Conservation (phyloP, 352 stramenopile species). For the Globisporangium carolinianum region DNA sequence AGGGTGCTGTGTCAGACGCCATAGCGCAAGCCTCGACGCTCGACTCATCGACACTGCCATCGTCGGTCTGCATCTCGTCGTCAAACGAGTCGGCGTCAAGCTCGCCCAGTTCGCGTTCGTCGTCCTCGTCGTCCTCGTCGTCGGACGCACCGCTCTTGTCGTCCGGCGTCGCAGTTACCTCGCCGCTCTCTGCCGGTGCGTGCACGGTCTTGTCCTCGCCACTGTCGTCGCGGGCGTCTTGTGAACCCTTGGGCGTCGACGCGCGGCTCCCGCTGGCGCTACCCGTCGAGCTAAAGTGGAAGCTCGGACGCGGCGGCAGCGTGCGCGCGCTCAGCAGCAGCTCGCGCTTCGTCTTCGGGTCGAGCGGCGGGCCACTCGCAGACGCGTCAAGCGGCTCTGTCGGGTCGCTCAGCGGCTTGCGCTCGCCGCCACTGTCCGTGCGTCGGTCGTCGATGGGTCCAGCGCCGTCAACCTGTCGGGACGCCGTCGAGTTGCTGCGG, state of each 20-base stretch:
- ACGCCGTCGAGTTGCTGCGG: conserved; percentile 11
- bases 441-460: conserved; percentile 20
- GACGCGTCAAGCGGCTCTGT: conserved; percentile 12
- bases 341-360: conserved; percentile 20
- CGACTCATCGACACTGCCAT: not conserved
- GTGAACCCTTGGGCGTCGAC: conserved; percentile 17
- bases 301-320: conserved; percentile 27
- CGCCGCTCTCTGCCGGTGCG: not conserved
- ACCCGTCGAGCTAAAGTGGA: conserved; percentile 9
- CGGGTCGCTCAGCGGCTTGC: conserved; percentile 6
- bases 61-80: not conserved
- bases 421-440: not conserved
- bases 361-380: not conserved
- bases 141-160: not conserved
- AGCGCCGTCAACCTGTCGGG: conserved; percentile 18
- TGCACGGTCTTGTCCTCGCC: not conserved
- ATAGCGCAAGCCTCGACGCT: not conserved
- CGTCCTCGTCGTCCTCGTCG: not conserved
- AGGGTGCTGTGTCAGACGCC: too few relatives aligned
- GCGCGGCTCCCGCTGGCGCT: conserved; percentile 18
- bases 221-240: conserved; percentile 5
- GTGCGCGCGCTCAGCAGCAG: conserved; percentile 12
- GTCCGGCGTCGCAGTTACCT: not conserved
- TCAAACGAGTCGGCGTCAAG: not conserved
- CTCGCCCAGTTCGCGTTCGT: not conserved